Conservation (phyloP, 2,329 filamentous ascomycete genomes). For the Verticillium isaacii region DNA sequence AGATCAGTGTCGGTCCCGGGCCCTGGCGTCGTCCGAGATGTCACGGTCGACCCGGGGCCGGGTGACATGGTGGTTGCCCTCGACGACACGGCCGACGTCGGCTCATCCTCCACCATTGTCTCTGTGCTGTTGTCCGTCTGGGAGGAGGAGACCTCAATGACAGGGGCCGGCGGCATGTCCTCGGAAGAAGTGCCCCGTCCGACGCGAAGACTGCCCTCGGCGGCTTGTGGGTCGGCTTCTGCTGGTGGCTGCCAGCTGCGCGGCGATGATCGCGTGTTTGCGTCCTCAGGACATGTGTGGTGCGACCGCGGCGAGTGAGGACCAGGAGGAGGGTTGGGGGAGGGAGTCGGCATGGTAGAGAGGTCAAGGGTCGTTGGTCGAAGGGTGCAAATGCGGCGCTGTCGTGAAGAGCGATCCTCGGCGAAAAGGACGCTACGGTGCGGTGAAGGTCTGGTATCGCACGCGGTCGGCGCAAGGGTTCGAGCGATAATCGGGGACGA, state of each 20-base stretch:
- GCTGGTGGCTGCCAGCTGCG: neutral
- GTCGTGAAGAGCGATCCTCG: neutral
- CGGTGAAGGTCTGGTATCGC: neutral
- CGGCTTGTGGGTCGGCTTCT: neutral
- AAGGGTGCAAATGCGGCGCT: slow-evolving; percentile 1
- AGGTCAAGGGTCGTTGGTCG: neutral
- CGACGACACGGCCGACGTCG: slow-evolving; percentile 21
- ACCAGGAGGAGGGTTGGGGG: slow-evolving; percentile 33
- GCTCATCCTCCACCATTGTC: slow-evolving; percentile 15
- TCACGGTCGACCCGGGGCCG: slow-evolving; percentile 27
- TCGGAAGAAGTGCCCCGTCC: neutral
- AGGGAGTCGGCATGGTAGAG: slow-evolving; percentile 40
- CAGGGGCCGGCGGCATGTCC: slow-evolving; percentile 20
- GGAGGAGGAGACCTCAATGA: slow-evolving; percentile 9
- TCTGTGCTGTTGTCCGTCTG: slow-evolving; percentile 9
- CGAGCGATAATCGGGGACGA: neutral
- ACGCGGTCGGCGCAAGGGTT: neutral
- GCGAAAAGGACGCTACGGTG: neutral
- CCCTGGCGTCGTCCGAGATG: slow-evolving; percentile 27
- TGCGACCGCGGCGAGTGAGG: slow-evolving; percentile 30
- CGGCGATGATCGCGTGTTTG: slow-evolving; percentile 11
- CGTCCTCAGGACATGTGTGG: slow-evolving; percentile 39
- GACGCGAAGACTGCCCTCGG: neutral
- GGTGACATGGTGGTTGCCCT: slow-evolving; percentile 40
- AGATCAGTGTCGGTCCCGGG: slow-evolving; percentile 23